Percentiles rank a stretch among this genome's conserved stretches.
Evolutionary conservation across 2,329 filamentous ascomycete genomes (phyloP).

Genomic region (Harringtonia aguacate): DNA sequence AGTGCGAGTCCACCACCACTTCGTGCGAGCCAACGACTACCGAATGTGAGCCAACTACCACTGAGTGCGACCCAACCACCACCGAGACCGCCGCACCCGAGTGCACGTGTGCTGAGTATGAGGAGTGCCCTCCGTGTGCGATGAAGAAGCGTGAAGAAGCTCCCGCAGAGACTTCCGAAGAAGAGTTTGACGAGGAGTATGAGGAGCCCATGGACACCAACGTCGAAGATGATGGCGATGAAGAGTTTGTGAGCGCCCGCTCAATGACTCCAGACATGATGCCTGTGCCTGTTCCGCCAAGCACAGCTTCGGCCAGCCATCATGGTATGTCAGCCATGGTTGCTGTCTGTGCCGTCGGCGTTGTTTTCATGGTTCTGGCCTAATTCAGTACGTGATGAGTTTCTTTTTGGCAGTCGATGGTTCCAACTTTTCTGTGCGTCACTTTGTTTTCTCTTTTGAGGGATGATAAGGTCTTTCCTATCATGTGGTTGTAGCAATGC

Average conservation of each 20-base stretch:
- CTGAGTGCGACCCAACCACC: not conserved
- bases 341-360: not conserved
- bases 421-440: too few species aligned
- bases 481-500: too few species aligned
- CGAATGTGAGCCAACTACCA: not conserved
- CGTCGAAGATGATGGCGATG: too few species aligned
- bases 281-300: not conserved
- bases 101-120: constrained; percentile 17
- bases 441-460: too few species aligned
- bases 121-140: constrained; percentile 12
- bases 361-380: not conserved
- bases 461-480: too few species aligned
- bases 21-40: not conserved
- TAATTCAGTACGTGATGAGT: too few species aligned
- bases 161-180: constrained; percentile 3
- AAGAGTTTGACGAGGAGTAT: not conserved
- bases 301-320: not conserved
- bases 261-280: too few species aligned
- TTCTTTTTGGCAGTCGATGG: too few species aligned
- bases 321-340: not conserved
- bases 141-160: not conserved
- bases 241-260: too few species aligned
- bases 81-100: not conserved
- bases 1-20: not conserved
- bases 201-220: not conserved